These are phyloP conservation scores for Amaranthus cruentus DNA, from an alignment of 148 eudicot species.

Conservation along the genomic window DNA sequence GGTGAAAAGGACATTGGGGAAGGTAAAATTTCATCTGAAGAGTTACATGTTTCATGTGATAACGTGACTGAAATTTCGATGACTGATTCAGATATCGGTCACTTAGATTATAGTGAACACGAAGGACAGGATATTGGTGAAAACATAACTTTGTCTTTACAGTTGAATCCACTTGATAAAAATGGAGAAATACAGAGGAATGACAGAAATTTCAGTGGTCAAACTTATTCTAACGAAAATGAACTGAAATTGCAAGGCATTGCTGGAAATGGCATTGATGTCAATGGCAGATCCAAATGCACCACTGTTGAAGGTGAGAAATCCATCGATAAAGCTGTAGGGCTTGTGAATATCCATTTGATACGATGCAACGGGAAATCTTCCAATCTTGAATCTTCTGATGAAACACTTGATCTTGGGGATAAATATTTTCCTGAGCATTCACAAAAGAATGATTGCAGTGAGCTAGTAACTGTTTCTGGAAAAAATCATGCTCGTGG, in stretches of 20 bases:
- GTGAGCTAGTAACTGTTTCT: conserved; percentile 8
- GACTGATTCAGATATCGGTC: background rate
- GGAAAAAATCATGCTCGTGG: conserved; percentile 7
- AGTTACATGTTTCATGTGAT: background rate
- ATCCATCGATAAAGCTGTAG: conserved; percentile 16
- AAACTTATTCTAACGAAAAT: conserved; percentile 16
- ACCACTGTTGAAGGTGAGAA: conserved; percentile 4
- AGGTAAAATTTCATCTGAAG: conserved; percentile 9
- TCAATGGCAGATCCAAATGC: conserved; percentile 14
- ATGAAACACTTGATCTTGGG: conserved; percentile 1
- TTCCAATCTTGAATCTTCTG: conserved; percentile 20
- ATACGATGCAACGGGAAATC: conserved; percentile 15
- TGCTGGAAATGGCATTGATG: conserved; percentile 15
- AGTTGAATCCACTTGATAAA: background rate
- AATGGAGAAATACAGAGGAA: background rate
- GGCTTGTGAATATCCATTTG: background rate
- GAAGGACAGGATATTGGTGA: conserved; percentile 9
- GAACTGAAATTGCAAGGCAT: conserved; percentile 17
- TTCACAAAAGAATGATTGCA: conserved; percentile 6
- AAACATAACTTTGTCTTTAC: background rate
- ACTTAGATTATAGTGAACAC: conserved; percentile 1
- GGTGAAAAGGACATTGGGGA: background rate
- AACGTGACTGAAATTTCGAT: conserved; percentile 7
- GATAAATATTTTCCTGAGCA: conserved; percentile 5
- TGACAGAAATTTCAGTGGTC: background rate